phyloP scores from a whole-genome alignment of 768 basidiomycete genomes.

The Termitomyces titanicus region DNA sequence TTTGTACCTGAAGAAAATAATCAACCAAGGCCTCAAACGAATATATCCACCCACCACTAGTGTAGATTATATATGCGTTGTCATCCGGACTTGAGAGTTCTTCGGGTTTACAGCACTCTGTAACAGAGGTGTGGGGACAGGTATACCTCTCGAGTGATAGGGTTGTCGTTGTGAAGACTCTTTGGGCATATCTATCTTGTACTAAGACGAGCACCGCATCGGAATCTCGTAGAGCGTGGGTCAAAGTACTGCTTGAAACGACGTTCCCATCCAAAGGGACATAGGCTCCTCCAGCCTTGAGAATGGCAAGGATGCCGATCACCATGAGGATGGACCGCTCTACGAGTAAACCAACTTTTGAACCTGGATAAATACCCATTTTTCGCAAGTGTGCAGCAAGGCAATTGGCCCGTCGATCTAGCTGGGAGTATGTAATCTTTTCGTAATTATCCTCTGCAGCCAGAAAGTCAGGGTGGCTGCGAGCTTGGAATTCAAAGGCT shows the following conservation, averaged over 20 bases:
- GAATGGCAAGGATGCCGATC: slow-evolving; percentile 47
- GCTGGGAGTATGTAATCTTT: slow-evolving; percentile 45
- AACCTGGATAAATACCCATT: slow-evolving; percentile 40
- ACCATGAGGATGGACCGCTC: slow-evolving; percentile 52
- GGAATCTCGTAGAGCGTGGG: slow-evolving; percentile 46
- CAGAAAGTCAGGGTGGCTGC: slow-evolving; percentile 32
- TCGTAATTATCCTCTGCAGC: slow-evolving; percentile 50
- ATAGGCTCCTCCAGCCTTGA: slow-evolving; percentile 57
- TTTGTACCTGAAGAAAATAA: slow-evolving; percentile 41
- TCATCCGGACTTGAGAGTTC: slow-evolving; percentile 35
- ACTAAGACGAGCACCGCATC: slow-evolving; percentile 37
- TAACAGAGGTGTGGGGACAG: slow-evolving; percentile 18
- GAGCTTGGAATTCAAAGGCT: slow-evolving; percentile 49
- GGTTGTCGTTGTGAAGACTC: slow-evolving; percentile 26
- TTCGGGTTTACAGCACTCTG: slow-evolving; percentile 31
- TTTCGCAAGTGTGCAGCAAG: slow-evolving; percentile 40
- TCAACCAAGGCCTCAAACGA: background rate
- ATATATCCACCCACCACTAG: slow-evolving; percentile 40
- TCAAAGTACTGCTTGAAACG: slow-evolving; percentile 48
- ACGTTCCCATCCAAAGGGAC: slow-evolving; percentile 56
- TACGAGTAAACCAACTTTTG: slow-evolving; percentile 50
- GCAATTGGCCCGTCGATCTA: slow-evolving; percentile 43
- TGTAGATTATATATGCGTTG: slow-evolving; percentile 57
- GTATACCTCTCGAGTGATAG: slow-evolving; percentile 30
- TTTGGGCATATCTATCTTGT: slow-evolving; percentile 35